Evolutionary conservation across 139 green algal genomes (phyloP).

Genomic region (Asterochloris sp.): DNA sequence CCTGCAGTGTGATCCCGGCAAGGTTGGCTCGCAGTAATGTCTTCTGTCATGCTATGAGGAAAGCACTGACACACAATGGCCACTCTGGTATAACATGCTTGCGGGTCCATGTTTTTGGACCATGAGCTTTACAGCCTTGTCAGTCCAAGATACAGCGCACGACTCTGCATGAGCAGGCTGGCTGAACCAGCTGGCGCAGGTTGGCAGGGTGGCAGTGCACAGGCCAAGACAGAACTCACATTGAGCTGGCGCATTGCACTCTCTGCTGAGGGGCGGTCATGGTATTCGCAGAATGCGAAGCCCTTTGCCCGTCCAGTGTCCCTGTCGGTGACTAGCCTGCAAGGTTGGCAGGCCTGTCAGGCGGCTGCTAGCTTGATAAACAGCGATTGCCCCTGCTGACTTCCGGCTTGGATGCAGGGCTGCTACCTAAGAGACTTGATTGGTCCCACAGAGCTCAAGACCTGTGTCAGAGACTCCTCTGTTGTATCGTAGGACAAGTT

Average conservation of each 20-base stretch:
- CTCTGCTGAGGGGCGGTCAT: conserved; percentile 83
- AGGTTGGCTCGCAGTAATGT: background rate
- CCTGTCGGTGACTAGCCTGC: conserved; percentile 86
- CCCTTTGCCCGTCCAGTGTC: conserved; percentile 93
- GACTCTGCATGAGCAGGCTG: no score
- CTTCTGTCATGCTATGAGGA: no score
- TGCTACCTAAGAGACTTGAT: conserved; percentile 72
- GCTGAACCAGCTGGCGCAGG: no score
- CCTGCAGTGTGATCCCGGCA: background rate
- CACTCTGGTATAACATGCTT: no score
- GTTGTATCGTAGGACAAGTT: conserved; percentile 84
- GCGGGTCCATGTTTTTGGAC: no score
- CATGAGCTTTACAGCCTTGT: no score
- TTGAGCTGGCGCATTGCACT: conserved; percentile 84
- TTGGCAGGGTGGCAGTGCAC: no score
- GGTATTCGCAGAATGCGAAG: conserved; percentile 95
- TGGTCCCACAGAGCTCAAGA: conserved; percentile 68
- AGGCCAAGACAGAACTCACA: conserved; percentile 17
- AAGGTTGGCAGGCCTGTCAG: background rate
- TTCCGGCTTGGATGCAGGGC: background rate
- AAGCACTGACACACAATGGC: no score
- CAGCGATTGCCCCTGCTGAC: background rate
- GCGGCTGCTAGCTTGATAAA: background rate
- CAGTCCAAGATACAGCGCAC: no score
- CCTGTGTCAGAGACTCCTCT: conserved; percentile 64